These are phyloP conservation scores for Ceratobasidium sp. DNA, from an alignment of 1,284 basidiomycete genomes.

Conservation along the genomic window DNA sequence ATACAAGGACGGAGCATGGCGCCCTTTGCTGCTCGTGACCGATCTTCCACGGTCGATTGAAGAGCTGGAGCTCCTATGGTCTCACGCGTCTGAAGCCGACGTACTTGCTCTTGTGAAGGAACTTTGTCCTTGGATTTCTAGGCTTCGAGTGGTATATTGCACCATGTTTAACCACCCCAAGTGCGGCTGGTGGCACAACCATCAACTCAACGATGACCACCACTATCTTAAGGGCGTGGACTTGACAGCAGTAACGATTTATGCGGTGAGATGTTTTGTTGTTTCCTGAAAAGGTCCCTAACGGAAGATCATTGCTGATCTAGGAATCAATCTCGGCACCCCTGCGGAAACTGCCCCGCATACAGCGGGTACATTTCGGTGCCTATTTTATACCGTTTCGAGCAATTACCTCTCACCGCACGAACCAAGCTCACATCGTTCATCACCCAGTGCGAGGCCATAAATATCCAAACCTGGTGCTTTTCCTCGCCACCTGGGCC, in stretches of 20 bases:
- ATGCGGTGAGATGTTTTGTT: conserved; percentile 8
- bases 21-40: neutral
- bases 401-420: neutral
- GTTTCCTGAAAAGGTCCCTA: neutral
- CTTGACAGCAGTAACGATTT: neutral
- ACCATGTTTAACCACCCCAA: conserved; percentile 41
- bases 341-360: neutral
- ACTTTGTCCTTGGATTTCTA: conserved; percentile 3
- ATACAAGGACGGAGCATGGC: neutral
- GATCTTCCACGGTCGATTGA: neutral
- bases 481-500: neutral
- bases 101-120: neutral
- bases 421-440: neutral
- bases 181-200: conserved; percentile 22
- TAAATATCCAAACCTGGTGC: neutral
- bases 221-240: conserved; percentile 17
- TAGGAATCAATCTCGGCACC: neutral
- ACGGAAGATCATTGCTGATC: neutral
- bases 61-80: conserved; percentile 16
- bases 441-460: neutral
- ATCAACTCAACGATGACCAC: conserved; percentile 12
- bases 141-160: conserved; percentile 21
- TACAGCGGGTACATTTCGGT: neutral
- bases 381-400: neutral
- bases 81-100: neutral